Percentiles rank a stretch among this genome's conserved stretches.
phyloP scores from a whole-genome alignment of 805 yeast genomes.

The Nakazawaea ambrosiae region DNA sequence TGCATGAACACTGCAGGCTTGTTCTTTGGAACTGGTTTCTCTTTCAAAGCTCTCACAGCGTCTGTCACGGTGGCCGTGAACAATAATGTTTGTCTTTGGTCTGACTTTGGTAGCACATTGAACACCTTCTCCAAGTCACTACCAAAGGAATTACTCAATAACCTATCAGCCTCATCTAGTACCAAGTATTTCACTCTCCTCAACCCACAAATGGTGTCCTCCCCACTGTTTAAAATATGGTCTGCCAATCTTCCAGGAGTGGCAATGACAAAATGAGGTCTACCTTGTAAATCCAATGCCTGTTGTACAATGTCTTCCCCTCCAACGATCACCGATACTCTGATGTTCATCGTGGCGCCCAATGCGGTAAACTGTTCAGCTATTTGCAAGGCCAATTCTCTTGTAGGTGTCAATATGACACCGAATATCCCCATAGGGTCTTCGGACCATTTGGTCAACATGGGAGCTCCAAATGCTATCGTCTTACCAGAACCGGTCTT shows the following conservation, averaged over 20 bases:
- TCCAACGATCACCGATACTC: constrained; percentile 82
- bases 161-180: constrained; percentile 92
- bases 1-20: constrained; percentile 59
- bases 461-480: constrained; percentile 96
- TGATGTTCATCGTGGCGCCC: constrained; percentile 83
- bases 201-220: constrained; percentile 76
- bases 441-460: constrained; percentile 88
- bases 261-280: constrained; percentile 93
- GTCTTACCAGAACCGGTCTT: constrained; percentile 98
- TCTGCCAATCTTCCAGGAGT: constrained; percentile 97
- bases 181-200: constrained; percentile 76
- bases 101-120: constrained; percentile 60
- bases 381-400: constrained; percentile 93
- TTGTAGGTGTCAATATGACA: constrained; percentile 78
- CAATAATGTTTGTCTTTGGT: constrained; percentile 74
- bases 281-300: constrained; percentile 68
- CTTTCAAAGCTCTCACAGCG: constrained; percentile 74
- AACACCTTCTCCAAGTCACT: constrained; percentile 72
- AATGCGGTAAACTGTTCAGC: constrained; percentile 94
- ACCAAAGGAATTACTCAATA: constrained; percentile 78
- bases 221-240: constrained; percentile 82
- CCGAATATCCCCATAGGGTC: constrained; percentile 95
- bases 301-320: constrained; percentile 93
- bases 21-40: constrained; percentile 48
- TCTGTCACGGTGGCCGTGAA: constrained; percentile 97